These are phyloP conservation scores for Quercus aquifolioides DNA, from an alignment of 306 rosid species.

Conservation along the genomic window DNA sequence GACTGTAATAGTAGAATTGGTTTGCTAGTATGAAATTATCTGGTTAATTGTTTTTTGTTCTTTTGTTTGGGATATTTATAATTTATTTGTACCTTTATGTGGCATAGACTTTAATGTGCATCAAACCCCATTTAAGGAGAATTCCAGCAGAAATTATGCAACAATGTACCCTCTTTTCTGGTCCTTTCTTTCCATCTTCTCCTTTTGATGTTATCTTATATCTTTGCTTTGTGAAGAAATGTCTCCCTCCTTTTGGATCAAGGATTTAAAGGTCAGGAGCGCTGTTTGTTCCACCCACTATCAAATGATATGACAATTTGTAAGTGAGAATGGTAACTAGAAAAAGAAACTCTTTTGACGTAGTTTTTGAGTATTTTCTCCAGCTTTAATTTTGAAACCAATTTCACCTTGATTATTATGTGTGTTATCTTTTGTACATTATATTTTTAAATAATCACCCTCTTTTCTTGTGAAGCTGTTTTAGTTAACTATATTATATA, in stretches of 20 bases:
- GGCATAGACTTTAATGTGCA: neutral
- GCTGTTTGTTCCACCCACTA: constrained; percentile 88
- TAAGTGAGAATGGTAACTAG: constrained; percentile 43
- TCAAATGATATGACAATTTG: constrained; percentile 86
- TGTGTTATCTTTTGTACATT: neutral
- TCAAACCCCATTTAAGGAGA: neutral
- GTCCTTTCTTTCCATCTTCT: neutral
- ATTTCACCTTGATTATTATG: neutral
- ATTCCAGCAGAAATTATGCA: neutral
- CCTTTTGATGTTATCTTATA: neutral
- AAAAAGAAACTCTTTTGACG: neutral
- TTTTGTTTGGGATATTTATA: neutral
- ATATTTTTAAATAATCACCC: neutral
- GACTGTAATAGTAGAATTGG: too few relatives aligned
- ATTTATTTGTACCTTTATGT: neutral
- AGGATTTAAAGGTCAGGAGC: constrained; percentile 64
- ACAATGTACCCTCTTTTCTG: neutral
- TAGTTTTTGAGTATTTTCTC: neutral
- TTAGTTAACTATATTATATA: neutral
- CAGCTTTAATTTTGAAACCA: neutral
- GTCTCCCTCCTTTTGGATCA: constrained; percentile 88
- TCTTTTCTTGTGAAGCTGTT: neutral
- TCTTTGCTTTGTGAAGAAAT: constrained; percentile 52
- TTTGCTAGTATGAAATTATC: neutral
- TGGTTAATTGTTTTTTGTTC: neutral